Evolutionary conservation across 495 filamentous ascomycete genomes (phyloP), one percentile per base, ranked within the genome.

Genomic region (Delitschia confertaspora): DNA sequence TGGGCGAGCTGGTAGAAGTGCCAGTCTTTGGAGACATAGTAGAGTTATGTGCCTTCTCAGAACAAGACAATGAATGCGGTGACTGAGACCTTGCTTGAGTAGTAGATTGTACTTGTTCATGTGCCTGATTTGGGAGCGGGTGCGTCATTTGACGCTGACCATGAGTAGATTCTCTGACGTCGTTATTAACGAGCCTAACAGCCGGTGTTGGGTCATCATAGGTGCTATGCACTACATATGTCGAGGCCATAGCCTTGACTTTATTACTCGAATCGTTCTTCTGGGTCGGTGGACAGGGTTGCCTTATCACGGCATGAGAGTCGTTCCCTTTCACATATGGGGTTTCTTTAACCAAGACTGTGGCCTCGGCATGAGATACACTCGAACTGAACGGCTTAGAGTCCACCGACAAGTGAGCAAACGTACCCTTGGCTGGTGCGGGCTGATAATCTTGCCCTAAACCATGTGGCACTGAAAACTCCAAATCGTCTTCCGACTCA

Each of bases 401-500:
- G n/a, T n/a, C n/a, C n/a, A n/a, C n/a, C n/a, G n/a, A n/a, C n/a
- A n/a, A n/a, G n/a, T n/a, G n/a, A n/a, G n/a, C n/a, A n/a, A n/a
- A n/a, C n/a, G n/a, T n/a, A n/a, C n/a, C n/a, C n/a, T n/a, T n/a
- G n/a, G n/a, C n/a, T n/a, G n/a, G n/a, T n/a, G n/a, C n/a, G 7
- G 13, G 7, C 26, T 23, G n/a, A 31, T 46, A 19, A 20, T 47
- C 43, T 36, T 53, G 30, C 0, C 42, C 49, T 13, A 53, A 33
- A 6, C 33, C 49, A n/a, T 31, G 42, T 3, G 49, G 49, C 6
- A 53, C 21, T 9, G 22, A 20, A 6, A 38, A n/a, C 19, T 53
- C 49, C 47, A 51, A 39, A 8, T 51, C 47, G 11, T 53, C 49
- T 10, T 47, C 44, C 14, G 32, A 26, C 14, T 38, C 23, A 19